phyloP scores from a whole-genome alignment of 805 yeast genomes.

The Phaffomyces antillensis region DNA sequence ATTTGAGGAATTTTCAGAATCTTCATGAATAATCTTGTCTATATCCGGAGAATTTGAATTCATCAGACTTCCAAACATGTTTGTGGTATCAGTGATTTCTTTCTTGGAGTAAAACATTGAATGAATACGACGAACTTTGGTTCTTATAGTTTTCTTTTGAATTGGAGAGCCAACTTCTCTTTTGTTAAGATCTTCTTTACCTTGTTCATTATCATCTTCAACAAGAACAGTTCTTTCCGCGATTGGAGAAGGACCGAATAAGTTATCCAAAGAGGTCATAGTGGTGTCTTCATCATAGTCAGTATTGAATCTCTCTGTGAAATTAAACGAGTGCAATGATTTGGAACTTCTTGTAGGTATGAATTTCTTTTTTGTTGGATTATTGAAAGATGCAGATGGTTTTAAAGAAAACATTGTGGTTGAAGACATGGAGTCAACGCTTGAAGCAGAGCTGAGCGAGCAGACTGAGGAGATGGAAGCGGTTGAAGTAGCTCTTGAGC shows the following conservation, averaged over 20 bases:
- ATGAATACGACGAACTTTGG: constrained; percentile 53
- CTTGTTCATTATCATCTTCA: constrained; percentile 3
- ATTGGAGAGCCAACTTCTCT: constrained; percentile 34
- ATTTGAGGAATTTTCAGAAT: constrained; percentile 8
- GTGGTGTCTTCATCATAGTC: constrained; percentile 6
- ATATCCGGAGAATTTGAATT: constrained; percentile 12
- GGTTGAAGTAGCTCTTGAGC: constrained; percentile 17
- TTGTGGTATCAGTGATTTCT: constrained; percentile 34
- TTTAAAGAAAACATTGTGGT: neutral
- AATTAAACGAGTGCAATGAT: constrained; percentile 13
- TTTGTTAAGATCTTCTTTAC: constrained; percentile 13
- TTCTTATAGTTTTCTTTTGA: constrained; percentile 25
- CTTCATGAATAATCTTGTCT: constrained; percentile 2
- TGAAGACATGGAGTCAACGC: constrained; percentile 13
- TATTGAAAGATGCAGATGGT: neutral
- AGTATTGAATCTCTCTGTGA: constrained; percentile 12
- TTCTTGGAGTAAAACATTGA: constrained; percentile 60
- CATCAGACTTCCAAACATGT: constrained; percentile 24
- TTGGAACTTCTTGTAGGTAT: constrained; percentile 13
- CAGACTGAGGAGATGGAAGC: constrained; percentile 18
- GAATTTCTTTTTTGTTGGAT: constrained; percentile 8
- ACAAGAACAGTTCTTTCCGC: constrained; percentile 10
- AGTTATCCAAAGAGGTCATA: constrained; percentile 13
- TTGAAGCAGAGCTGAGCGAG: constrained; percentile 20
- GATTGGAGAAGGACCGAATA: constrained; percentile 24